Base-by-base conservation (phyloP, 305 asterid genomes). In the Fraxinus baroniana region DNA sequence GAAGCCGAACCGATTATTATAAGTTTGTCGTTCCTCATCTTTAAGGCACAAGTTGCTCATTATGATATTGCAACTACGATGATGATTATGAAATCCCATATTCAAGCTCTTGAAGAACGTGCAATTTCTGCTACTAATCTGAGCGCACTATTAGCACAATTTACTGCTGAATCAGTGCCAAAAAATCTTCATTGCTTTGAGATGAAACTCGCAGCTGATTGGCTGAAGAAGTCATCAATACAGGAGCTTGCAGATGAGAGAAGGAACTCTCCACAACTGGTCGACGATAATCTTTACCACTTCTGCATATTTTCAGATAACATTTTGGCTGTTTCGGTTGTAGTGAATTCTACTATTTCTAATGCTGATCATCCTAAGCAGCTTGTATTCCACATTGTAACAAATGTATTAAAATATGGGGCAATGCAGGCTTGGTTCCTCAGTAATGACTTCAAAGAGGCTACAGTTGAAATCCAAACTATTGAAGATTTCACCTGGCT, bases 341-440 rank as follows among this genome's bases (percentile, higher is more conserved):
- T 90, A 0, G 83, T 90, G 32, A 90, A 90, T 49, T 90, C 92
- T 37, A 90, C 92, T 5, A 83, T 90, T 70, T 84, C 86, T 3
- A 90, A 85, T 49, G 87, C 91, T 10, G 90, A 83, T 32, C 92
- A 90, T 36, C 89, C 92, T 17, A 84, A 83, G 66, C 92, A 90
- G 85, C 91, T 90, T 10, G 91, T 88, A 17, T 90, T 90, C 77
- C 92, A 90, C 74, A 78, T 90, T 2, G 91, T 88, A 66, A 88
- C 92, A 12, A 90, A 81, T 81, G 87, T 84, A 33, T 85, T 88
- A 2, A 86, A 86, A 66, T 85, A 88, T 30, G 92, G 91, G 17
- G 86, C 90, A n/a, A 90, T 88, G 92, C 90, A 83, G 74, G 91
- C 90, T 80, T 90, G 92, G 92, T 86, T 90, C 82, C 82, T 88